phyloP scores from a whole-genome alignment of 352 stramenopile species.

The Paralagenidium karlingii region DNA sequence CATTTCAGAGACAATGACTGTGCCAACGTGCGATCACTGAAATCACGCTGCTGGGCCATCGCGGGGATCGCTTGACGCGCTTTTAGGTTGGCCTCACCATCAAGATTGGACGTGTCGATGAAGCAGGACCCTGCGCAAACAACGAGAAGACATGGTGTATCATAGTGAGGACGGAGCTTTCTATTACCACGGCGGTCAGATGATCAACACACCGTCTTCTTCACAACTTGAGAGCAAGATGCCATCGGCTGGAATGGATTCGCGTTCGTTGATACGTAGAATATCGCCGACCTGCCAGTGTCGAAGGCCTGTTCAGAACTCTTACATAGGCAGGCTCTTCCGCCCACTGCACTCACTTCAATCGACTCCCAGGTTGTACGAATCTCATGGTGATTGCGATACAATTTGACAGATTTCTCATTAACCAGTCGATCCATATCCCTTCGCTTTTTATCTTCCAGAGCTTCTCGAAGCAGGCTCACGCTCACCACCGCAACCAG shows the following conservation, averaged over 20 bases:
- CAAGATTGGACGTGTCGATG: constrained; percentile 74
- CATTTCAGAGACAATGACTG: constrained; percentile 75
- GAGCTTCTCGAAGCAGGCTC: constrained; percentile 57
- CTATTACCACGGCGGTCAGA: too few species aligned
- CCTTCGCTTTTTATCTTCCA: constrained; percentile 67
- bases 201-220: constrained; percentile 28
- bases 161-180: too few species aligned
- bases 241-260: constrained; percentile 86
- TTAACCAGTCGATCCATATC: constrained; percentile 49
- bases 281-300: constrained; percentile 77
- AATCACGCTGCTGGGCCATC: constrained; percentile 17
- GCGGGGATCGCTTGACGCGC: constrained; percentile 28
- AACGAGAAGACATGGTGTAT: background rate
- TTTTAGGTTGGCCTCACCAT: constrained; percentile 74
- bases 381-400: constrained; percentile 48
- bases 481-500: constrained; percentile 76
- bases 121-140: constrained; percentile 40
- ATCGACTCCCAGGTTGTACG: constrained; percentile 61
- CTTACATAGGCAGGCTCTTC: too few species aligned
- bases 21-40: too few species aligned
- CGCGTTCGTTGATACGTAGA: constrained; percentile 67
- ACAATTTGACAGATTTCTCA: constrained; percentile 27
- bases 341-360: constrained; percentile 31
- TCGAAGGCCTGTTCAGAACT: too few species aligned
- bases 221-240: constrained; percentile 81